These are phyloP conservation scores for Haematococcus lacustris DNA, from an alignment of 139 green algal species.

Conservation along the genomic window DNA sequence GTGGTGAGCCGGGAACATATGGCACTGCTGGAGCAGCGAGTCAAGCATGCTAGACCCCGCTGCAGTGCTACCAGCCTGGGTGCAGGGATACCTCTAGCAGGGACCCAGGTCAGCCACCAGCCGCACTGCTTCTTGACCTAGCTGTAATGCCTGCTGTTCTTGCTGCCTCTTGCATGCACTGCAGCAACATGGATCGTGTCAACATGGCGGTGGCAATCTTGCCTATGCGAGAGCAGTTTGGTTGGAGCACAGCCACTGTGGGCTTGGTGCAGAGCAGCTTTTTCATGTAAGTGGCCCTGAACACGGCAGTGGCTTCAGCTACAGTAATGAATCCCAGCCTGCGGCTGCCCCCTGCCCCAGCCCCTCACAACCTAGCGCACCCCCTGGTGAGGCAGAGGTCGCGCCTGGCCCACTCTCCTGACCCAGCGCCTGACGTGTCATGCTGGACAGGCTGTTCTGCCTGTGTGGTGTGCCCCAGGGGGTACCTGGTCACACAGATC, in stretches of 20 bases:
- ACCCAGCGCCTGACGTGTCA: no score
- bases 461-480: no score
- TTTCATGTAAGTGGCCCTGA: conserved; percentile 85
- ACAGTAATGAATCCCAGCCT: no score
- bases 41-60: neutral
- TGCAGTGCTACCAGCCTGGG: neutral
- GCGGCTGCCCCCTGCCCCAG: neutral
- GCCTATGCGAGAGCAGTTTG: conserved; percentile 84
- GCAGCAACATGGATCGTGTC: conserved; percentile 69
- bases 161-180: neutral
- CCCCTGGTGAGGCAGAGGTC: no score
- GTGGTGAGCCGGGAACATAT: conserved; percentile 67
- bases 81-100: neutral
- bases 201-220: conserved; percentile 98
- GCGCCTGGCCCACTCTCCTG: no score
- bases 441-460: no score
- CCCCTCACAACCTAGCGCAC: neutral
- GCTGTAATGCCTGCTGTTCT: neutral
- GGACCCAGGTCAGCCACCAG: neutral
- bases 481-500: conserved; percentile 75
- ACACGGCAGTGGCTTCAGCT: no score
- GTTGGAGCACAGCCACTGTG: conserved; percentile 75
- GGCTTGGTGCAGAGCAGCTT: conserved; percentile 96
- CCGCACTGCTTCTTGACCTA: neutral
- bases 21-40: conserved; percentile 5